Evolutionary conservation across 2,329 filamentous ascomycete species (phyloP), one percentile per base, ranked within the genome.

Genomic region (Colletotrichum tofieldiae): DNA sequence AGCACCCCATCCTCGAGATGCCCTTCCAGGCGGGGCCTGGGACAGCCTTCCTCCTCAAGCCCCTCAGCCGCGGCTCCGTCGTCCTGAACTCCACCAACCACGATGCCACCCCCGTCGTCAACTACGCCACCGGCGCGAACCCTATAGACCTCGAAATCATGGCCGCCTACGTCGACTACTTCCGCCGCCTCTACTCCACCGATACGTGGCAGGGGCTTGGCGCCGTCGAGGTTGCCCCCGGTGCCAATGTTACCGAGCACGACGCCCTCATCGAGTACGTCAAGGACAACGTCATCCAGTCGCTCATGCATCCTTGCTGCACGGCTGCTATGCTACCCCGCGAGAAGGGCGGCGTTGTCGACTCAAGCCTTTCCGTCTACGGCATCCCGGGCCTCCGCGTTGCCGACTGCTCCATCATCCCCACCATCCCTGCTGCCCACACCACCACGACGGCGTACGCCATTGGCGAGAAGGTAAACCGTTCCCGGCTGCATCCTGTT

Each of bases 381-480:
- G 79, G 79, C 1, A 75, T 80, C 0, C 47, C 70, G 23, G 73
- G 73, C 0, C 61, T 80, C 5, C 74, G 78, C 4, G 76, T 80
- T 1, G 66, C 77, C 3, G 79, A 80, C 45, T 78, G 79, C 6
- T 78, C 76, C 55, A 51, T 80, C 6, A 79, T 80, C 74, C 78
- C 78, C 26, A 51, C 43, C 32, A 18, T 61, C 41, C 59, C 59
- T 26, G 59, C n/a, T 23, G 29, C 45, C 20, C 43, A 61, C 20
- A 49, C 35, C 12, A 47, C 59, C 41, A 47, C 41, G 43, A 45
- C 59, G 43, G 87, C 86, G 6, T 89, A 88, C 76, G 86, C 85
- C 3, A 87, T 89, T 74, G 87, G 85, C 0, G 87, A 89, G 78
- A 87, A 86, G 74, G 77, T 69, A 16, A 47, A 20, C 18, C 32